Percentiles rank a stretch among this genome's conserved stretches.
phyloP scores from a whole-genome alignment of 306 rosid genomes.

The Vicia faba region DNA sequence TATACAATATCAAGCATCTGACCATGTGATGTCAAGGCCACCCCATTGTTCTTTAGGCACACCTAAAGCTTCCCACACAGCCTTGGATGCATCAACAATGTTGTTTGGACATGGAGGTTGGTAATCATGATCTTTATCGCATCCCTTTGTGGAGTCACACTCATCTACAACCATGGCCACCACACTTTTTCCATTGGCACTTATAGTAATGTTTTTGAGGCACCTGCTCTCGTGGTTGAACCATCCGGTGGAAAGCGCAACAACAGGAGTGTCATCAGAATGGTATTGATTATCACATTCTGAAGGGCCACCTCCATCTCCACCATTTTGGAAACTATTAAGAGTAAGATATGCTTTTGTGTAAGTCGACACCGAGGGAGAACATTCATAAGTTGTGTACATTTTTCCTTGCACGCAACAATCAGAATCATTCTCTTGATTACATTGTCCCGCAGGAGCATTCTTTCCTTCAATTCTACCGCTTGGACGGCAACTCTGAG shows the following conservation, averaged over 20 bases:
- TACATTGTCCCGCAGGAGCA: constrained; percentile 45
- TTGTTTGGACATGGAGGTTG: constrained; percentile 52
- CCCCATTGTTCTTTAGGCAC: constrained; percentile 22
- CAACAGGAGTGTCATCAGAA: constrained; percentile 27
- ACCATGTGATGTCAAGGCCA: constrained; percentile 27
- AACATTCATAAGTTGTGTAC: constrained; percentile 47
- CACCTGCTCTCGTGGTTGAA: constrained; percentile 44
- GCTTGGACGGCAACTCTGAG: constrained; percentile 36
- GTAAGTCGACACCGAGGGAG: constrained; percentile 31
- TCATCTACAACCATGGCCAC: constrained; percentile 55
- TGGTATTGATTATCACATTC: constrained; percentile 49
- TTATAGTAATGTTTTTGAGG: constrained; percentile 42
- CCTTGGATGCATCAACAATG: constrained; percentile 47
- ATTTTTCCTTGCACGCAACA: constrained; percentile 46
- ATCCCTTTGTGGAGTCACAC: constrained; percentile 57
- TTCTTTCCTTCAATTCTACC: constrained; percentile 33
- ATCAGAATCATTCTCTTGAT: constrained; percentile 40
- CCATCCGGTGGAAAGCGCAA: constrained; percentile 58
- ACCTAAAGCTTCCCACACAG: constrained; percentile 42
- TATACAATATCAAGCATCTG: constrained; percentile 19
- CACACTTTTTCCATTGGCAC: constrained; percentile 47
- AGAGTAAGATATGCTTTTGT: constrained; percentile 49
- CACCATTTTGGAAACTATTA: constrained; percentile 48
- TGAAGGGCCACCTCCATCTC: constrained; percentile 54
- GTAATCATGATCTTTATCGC: constrained; percentile 48